Conservation (phyloP, 768 basidiomycete genomes). For the Steccherinum ochraceum region DNA sequence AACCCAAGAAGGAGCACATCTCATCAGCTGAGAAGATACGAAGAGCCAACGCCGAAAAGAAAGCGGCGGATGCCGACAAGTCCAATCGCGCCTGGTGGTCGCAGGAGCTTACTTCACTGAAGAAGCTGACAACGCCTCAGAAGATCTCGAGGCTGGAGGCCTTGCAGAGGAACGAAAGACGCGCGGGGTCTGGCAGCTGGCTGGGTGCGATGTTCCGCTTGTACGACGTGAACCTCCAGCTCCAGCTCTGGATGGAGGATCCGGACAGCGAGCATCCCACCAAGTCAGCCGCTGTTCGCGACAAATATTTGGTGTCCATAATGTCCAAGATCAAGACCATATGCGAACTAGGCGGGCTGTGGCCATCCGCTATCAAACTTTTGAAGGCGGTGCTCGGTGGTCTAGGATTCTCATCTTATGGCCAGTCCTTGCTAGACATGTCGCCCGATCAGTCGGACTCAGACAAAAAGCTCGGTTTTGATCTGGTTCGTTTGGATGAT, state of each 20-base stretch:
- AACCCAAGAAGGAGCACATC: slow-evolving; percentile 25
- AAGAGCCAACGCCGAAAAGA: slow-evolving; percentile 39
- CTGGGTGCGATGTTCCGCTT: slow-evolving; percentile 47
- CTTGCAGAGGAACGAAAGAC: slow-evolving; percentile 39
- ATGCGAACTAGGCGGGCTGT: slow-evolving; percentile 30
- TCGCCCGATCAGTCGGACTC: slow-evolving; percentile 4
- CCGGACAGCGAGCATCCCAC: slow-evolving; percentile 26
- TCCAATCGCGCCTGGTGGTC: slow-evolving; percentile 47
- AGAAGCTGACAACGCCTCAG: slow-evolving; percentile 25
- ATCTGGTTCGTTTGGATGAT: slow-evolving; percentile 49
- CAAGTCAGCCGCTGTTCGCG: slow-evolving; percentile 26
- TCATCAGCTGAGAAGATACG: slow-evolving; percentile 37
- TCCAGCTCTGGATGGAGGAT: slow-evolving; percentile 48
- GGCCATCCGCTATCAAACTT: slow-evolving; percentile 26
- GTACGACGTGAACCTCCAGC: slow-evolving; percentile 45
- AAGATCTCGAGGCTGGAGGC: slow-evolving; percentile 29
- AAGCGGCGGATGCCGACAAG: slow-evolving; percentile 32
- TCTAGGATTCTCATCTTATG: slow-evolving; percentile 43
- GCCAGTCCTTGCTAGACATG: slow-evolving; percentile 20
- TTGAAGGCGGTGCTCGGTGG: slow-evolving; percentile 34
- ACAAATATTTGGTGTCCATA: slow-evolving; percentile 39
- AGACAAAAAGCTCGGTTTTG: slow-evolving; percentile 36
- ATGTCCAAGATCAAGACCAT: slow-evolving; percentile 45
- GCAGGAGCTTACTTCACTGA: slow-evolving; percentile 36
- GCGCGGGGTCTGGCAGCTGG: slow-evolving; percentile 26